A percentile compares a stretch with the other conserved stretches of the same genome.
Evolutionary conservation across 2,329 filamentous ascomycete species (phyloP).

Genomic region (Alternaria panax): DNA sequence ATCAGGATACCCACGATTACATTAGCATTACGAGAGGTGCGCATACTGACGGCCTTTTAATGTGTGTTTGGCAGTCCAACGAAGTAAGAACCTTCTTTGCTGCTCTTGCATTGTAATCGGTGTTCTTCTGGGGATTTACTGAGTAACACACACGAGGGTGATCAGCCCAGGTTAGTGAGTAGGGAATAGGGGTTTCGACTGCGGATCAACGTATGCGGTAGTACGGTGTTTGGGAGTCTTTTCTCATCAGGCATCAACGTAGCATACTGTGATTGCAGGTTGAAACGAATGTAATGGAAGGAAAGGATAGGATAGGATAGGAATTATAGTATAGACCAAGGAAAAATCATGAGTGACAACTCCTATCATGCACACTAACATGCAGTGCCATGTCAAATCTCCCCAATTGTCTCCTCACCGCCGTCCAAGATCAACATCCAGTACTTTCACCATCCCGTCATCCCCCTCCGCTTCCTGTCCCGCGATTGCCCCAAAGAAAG

Average conservation of each 20-base stretch:
- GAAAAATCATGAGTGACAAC: conserved; percentile 3
- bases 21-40: conserved; percentile 5
- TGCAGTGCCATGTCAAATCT: neutral
- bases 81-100: neutral
- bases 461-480: conserved; percentile 9
- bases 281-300: neutral
- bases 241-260: neutral
- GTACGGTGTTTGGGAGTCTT: neutral
- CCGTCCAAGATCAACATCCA: conserved; percentile 58
- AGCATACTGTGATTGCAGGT: neutral
- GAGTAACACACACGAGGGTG: too few relatives aligned
- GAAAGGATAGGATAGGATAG: neutral
- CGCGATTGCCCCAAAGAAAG: conserved; percentile 66
- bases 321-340: conserved; percentile 2
- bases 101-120: neutral
- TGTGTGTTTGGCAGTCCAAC: neutral
- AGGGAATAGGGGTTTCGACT: neutral
- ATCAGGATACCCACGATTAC: conserved; percentile 27
- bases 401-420: conserved; percentile 1
- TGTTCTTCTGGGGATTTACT: too few relatives aligned
- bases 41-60: conserved; percentile 3
- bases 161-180: conserved; percentile 1
- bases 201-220: neutral
- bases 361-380: neutral
- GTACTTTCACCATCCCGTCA: conserved; percentile 50